Evolutionary conservation across 1,284 basidiomycete genomes (phyloP), one percentile per base, ranked within the genome.

Genomic region (Mycosarcoma mackinlayi): DNA sequence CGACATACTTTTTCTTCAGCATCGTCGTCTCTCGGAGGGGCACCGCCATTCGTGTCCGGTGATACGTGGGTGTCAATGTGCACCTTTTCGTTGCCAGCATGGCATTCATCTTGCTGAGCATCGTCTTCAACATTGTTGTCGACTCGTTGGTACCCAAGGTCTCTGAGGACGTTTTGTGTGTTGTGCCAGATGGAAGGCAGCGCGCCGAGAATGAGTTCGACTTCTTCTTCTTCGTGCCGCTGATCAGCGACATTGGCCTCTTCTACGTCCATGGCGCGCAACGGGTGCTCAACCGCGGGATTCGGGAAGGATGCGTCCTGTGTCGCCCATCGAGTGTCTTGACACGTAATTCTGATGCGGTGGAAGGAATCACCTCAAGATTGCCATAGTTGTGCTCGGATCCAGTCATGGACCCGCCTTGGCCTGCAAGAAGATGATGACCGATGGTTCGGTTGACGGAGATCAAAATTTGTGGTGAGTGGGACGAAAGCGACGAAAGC

Each of bases 171-270:
- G 39, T 61, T 71, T 31, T 62, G 62, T 4, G 68, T 53, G 23
- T 61, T 61, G 50, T 58, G 57, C 62, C 62, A 66, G 27, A 71
- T 31, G 21, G 62, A 60, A 4, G 63, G 62, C 21, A 62, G 34
- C 3, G 62, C 68, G 10, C 62, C 63, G 16, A 66, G 54, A 14
- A 71, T 63, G 48, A 71, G 42, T 25, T 71, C 67, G 39, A 71
- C 62, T 25, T 71, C 62, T 31, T 66, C 54, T 28, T 71, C 62
- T 27, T 66, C 68, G 3, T 39, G 60, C 25, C 42, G 37, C 55
- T 57, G 33, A 11, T 57, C 53, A 8, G 33, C 47, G 14, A 31
- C 48, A 10, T 53, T 40, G 41, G 35, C 24, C 25, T 39, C 53
- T 27, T 46, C 48, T 23, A 24, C 34, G 24, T 59, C 50, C 63